Evolutionary conservation across 1,284 basidiomycete genomes (phyloP), one percentile per base, ranked within the genome.

Genomic region (Cronartium quercuum): DNA sequence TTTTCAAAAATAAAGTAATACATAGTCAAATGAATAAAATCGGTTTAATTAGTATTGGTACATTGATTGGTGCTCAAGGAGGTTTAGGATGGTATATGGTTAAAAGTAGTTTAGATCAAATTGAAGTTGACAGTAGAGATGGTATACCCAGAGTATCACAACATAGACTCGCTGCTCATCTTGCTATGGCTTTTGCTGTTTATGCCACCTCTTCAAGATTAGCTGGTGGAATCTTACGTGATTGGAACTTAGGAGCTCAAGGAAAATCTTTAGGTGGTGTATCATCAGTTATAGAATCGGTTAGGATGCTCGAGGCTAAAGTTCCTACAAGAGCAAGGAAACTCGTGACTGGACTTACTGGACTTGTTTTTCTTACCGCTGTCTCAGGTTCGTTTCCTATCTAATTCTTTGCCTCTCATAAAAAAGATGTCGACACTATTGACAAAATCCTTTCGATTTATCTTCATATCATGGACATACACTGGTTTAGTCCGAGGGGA

Each of bases 81-180:
- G 87, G 88, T 18, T 85, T 99, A 24, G 96, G 96, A 37, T 99
- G 96, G 96, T 96, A 96, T 85, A 99, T 99, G 96, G 96, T 99
- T 76, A 91, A 96, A 81, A 95, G 92, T 10, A 96, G 96, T 0
- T 85, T 98, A 12, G 90, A 93, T 79, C 88, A 92, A 75, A 37
- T 69, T 38, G 73, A 77, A 68, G 76, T 77, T 88, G 12, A 89
- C 86, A 76, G 69, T 21, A 91, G 91, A 15, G 89, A 88, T n/a
- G 88, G 89, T 12, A 89, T 94, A 9, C 92, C 96, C 0, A 89
- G 96, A 1, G 96, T 99, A 15, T 94, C 91, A 42, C 96, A 98
- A 82, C 98, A 98, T 83, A 87, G 96, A 7, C 87, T 99, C 18
- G 95, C 95, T 0, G 91, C 94, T 35, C 96, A 99, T 82, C 86